A percentile compares a stretch with the other conserved stretches of the same genome.
Conservation (phyloP, 495 filamentous ascomycete genomes). For the Oidiodendron maius region DNA sequence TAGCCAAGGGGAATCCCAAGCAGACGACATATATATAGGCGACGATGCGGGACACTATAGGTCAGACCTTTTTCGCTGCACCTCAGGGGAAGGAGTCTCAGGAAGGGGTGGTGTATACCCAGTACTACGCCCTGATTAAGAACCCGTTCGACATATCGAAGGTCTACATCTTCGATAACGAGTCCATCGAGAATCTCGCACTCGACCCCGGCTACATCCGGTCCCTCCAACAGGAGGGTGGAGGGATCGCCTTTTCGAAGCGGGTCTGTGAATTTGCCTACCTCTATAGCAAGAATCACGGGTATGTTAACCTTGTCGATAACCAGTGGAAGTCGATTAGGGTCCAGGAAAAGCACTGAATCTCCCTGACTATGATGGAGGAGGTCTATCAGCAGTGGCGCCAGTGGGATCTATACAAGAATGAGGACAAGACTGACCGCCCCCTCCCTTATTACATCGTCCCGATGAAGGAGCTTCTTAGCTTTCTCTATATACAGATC, state of each 20-base stretch:
- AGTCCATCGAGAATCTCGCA: neutral
- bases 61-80: neutral
- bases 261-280: neutral
- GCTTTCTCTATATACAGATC: neutral
- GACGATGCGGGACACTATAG: no score
- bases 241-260: neutral
- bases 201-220: neutral
- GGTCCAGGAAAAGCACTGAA: neutral
- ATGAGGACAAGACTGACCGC: neutral
- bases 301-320: neutral
- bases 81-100: neutral
- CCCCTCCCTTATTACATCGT: neutral
- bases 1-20: neutral
- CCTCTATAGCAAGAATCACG: neutral
- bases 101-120: neutral
- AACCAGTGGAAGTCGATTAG: neutral
- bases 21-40: neutral
- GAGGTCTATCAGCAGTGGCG: neutral
- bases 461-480: neutral
- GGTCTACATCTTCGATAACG: neutral
- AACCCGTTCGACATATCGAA: neutral
- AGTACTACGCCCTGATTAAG: neutral
- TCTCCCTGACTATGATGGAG: neutral
- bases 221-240: neutral
- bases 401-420: neutral